These are phyloP conservation scores for Falciphora oryzae DNA, from an alignment of 2,329 filamentous ascomycete genomes.

Conservation along the genomic window DNA sequence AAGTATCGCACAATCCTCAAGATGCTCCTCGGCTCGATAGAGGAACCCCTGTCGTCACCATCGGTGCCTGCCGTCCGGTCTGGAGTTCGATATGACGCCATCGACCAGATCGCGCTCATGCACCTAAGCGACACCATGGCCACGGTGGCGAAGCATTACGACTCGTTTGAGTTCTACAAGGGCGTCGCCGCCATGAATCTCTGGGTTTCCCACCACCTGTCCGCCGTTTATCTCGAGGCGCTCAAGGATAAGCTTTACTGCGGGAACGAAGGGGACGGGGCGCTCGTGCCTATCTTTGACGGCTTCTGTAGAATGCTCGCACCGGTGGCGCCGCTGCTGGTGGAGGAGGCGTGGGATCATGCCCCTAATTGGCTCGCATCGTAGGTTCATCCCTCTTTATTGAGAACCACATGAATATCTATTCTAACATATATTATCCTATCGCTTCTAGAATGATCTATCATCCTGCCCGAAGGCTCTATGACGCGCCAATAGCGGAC, in stretches of 20 bases:
- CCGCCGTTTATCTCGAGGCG: constrained; percentile 89
- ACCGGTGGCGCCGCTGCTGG: constrained; percentile 74
- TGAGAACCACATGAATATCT: not conserved
- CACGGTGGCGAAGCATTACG: constrained; percentile 59
- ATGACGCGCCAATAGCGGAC: constrained; percentile 35
- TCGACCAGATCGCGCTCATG: constrained; percentile 71
- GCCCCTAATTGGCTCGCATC: constrained; percentile 59
- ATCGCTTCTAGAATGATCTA: constrained; percentile 18
- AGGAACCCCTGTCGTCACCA: not conserved
- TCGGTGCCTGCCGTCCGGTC: too few species aligned
- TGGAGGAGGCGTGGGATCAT: constrained; percentile 84
- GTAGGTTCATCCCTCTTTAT: constrained; percentile 7
- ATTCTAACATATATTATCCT: constrained; percentile 9
- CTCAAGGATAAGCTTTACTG: constrained; percentile 92
- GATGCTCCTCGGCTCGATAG: constrained; percentile 75
- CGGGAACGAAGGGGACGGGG: constrained; percentile 51
- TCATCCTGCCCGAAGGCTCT: constrained; percentile 44
- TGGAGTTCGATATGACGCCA: constrained; percentile 22
- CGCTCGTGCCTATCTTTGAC: constrained; percentile 60
- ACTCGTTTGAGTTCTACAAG: constrained; percentile 76
- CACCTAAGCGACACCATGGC: constrained; percentile 63
- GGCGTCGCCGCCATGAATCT: constrained; percentile 67
- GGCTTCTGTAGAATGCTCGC: constrained; percentile 73
- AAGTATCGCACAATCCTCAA: constrained; percentile 89
- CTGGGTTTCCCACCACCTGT: constrained; percentile 79